Base-by-base conservation (phyloP, 2,329 filamentous ascomycete species). In the Geosmithia putterillii region DNA sequence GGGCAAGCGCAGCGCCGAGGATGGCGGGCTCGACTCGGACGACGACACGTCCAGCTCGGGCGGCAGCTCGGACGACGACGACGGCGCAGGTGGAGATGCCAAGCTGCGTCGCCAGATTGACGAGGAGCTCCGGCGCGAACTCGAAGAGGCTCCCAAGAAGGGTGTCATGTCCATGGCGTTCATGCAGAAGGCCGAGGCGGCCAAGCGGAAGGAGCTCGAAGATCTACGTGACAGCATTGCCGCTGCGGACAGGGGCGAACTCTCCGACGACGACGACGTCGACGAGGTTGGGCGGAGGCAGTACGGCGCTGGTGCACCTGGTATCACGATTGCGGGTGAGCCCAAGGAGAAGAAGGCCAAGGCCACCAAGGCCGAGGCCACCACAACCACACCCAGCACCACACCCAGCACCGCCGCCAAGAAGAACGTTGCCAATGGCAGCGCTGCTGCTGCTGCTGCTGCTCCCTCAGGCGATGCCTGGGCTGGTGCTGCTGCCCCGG, bases 101-200 rank as follows among this genome's bases (percentile, higher is more conserved):
- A 68, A 67, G 10, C 59, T 81, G 37, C 63, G 63, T 72, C 41
- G 67, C 65, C 47, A 65, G 47, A 51, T 69, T 7, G 64, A 65
- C 15, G 61, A 64, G 17, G 42, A 22, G 8, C 62, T 21, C 6
- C 62, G 68, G 9, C 64, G 67, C 28, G 56, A 64, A 8, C 63
- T 70, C 14, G 71, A 74, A 19, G 65, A 64, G n/a, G 67, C 58
- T 17, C 74, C 75, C 0, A 70, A 74, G 51, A 81, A 81, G 14
- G 82, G 78, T 52, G 66, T 98, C 7, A 79, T 86, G 61, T 74
- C 76, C 42, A 87, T 98, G 82, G 86, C 86, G 47, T 98, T 98
- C 59, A 96, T 98, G 92, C 79, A 83, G 54, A 87, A 83, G 51
- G 86, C 88, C 2, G 89, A 95, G 55, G 83, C 82, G 22, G 72